Percentiles rank a stretch among this genome's conserved stretches.
phyloP scores from a whole-genome alignment of 1,139 yeast genomes.

The Geotrichum fermentans region DNA sequence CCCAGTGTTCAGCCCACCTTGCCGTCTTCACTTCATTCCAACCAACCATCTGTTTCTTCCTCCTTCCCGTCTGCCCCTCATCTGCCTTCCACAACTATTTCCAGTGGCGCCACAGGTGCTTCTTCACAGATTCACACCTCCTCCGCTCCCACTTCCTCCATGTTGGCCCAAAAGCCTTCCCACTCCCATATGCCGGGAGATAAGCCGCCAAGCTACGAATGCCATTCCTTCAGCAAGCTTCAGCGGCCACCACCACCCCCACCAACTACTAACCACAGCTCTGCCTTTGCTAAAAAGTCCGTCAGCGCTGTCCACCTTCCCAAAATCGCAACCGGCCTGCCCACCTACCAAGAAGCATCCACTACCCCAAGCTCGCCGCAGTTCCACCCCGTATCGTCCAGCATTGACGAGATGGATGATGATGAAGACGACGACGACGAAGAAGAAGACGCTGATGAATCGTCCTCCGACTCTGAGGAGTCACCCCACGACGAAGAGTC shows the following conservation, averaged over 20 bases:
- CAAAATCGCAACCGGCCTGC: background rate
- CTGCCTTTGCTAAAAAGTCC: background rate
- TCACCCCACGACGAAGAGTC: constrained; percentile 54
- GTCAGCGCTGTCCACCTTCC: constrained; percentile 8
- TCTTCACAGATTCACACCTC: background rate
- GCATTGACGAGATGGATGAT: background rate
- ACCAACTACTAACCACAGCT: background rate
- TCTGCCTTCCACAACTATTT: background rate
- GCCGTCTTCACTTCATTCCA: no score
- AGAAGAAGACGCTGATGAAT: constrained; percentile 5
- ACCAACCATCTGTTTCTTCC: background rate
- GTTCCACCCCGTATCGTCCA: background rate
- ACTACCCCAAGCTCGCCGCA: constrained; percentile 2
- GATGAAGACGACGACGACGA: constrained; percentile 8
- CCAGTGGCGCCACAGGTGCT: background rate
- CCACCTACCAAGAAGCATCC: background rate
- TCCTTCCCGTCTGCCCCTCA: background rate
- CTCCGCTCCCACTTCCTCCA: background rate
- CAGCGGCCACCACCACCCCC: background rate
- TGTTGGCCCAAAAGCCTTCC: background rate
- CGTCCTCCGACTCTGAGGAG: constrained; percentile 11
- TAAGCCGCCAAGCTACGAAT: background rate
- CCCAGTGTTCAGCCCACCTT: background rate
- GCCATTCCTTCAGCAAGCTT: background rate
- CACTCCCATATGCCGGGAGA: background rate